Percentiles rank a stretch among this genome's conserved stretches.
phyloP scores from a whole-genome alignment of 1,284 basidiomycete genomes.

The Athelia psychrophila region DNA sequence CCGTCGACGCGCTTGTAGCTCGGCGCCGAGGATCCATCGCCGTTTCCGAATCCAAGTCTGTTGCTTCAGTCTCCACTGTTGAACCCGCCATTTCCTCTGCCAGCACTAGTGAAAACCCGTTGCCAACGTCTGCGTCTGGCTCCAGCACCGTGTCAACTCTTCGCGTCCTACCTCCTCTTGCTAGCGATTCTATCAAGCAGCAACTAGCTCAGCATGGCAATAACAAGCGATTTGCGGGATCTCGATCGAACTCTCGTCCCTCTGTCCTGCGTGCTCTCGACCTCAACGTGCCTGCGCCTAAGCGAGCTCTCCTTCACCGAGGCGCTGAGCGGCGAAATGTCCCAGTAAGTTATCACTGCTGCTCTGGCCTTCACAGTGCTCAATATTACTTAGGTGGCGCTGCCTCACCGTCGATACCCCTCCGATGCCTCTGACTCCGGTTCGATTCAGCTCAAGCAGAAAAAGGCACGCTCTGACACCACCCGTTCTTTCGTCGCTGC shows the following conservation, averaged over 20 bases:
- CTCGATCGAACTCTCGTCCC: background rate
- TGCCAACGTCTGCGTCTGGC: background rate
- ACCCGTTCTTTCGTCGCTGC: background rate
- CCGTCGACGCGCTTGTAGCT: conserved; percentile 31
- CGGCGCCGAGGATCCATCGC: background rate
- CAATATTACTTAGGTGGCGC: background rate
- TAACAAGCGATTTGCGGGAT: background rate
- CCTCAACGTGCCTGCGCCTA: background rate
- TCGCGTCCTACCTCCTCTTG: background rate
- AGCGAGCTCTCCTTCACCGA: background rate
- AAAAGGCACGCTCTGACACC: background rate
- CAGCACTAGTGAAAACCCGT: background rate
- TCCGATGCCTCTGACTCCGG: background rate
- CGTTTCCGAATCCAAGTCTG: background rate
- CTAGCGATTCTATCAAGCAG: conserved; percentile 1
- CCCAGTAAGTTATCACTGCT: background rate
- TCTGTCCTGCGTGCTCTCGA: background rate
- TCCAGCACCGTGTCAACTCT: background rate
- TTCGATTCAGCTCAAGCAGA: background rate
- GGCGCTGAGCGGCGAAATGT: background rate
- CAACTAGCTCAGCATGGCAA: background rate
- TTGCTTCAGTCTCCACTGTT: background rate
- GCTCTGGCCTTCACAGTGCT: background rate
- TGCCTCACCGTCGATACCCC: background rate
- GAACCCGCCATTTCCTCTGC: background rate